A percentile compares a stretch with the other conserved stretches of the same genome.
Conservation (phyloP, 1,139 yeast genomes). For the Saccharomycopsis crataegensis region DNA sequence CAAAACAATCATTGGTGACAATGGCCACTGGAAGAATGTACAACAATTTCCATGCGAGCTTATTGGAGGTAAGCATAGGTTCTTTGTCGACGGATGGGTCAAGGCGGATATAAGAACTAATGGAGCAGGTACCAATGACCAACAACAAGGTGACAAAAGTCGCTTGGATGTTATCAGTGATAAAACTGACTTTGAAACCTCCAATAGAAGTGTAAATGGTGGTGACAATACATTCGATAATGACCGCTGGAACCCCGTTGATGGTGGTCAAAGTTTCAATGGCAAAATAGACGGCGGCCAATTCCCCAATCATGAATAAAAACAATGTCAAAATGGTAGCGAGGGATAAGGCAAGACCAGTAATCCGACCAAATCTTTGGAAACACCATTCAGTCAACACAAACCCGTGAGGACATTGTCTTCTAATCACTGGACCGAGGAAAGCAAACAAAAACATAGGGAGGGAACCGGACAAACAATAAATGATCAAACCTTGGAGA, state of each 20-base stretch:
- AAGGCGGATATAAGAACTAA: constrained; percentile 70
- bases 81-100: constrained; percentile 63
- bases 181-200: constrained; percentile 82
- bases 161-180: constrained; percentile 89
- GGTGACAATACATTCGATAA: constrained; percentile 83
- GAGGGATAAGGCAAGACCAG: constrained; percentile 69
- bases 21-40: constrained; percentile 83
- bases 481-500: constrained; percentile 78
- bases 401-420: constrained; percentile 81
- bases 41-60: constrained; percentile 82
- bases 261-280: constrained; percentile 72
- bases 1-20: constrained; percentile 80
- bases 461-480: constrained; percentile 71
- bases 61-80: constrained; percentile 54
- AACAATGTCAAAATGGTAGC: constrained; percentile 84
- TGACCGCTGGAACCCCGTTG: constrained; percentile 72
- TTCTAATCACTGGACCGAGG: constrained; percentile 75
- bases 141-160: constrained; percentile 57
- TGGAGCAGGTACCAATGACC: constrained; percentile 68
- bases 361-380: constrained; percentile 62
- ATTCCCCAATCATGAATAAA: constrained; percentile 81
- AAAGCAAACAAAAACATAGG: constrained; percentile 79
- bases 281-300: constrained; percentile 72
- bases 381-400: constrained; percentile 94
- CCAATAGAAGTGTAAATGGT: constrained; percentile 83